Evolutionary conservation across 2,329 filamentous ascomycete genomes (phyloP).

Genomic region (Colletotrichum gigasporum): DNA sequence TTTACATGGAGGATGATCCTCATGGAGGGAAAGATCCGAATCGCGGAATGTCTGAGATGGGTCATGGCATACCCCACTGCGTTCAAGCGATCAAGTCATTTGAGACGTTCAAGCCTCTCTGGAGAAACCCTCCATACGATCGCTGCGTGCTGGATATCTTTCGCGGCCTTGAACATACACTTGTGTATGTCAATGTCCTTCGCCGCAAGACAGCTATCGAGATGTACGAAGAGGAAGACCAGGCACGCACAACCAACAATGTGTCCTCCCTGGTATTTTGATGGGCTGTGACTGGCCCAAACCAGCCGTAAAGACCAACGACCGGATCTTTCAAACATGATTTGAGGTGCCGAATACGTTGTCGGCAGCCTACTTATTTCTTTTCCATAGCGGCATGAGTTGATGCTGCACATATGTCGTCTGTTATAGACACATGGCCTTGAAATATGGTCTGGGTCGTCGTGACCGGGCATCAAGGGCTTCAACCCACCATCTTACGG

Average conservation of each 20-base stretch:
- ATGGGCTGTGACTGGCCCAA: too few species aligned
- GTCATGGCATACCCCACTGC: neutral
- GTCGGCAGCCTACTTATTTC: neutral
- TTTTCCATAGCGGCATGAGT: neutral
- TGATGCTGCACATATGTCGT: neutral
- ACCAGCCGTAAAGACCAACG: neutral
- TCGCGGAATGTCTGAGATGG: neutral
- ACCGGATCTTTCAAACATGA: neutral
- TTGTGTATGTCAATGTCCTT: constrained; percentile 35
- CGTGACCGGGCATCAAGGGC: neutral
- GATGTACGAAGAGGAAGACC: constrained; percentile 35
- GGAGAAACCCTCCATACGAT: constrained; percentile 31
- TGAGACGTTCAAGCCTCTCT: constrained; percentile 33
- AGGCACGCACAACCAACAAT: neutral
- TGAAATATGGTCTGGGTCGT: neutral
- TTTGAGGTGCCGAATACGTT: neutral
- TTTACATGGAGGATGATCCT: neutral
- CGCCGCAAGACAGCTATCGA: constrained; percentile 38
- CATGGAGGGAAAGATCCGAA: neutral
- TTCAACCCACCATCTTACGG: neutral
- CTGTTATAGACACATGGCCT: neutral
- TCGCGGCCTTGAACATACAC: constrained; percentile 8
- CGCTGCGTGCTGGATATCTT: constrained; percentile 35
- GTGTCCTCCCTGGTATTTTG: neutral
- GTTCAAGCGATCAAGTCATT: neutral